Percentiles rank a stretch among this genome's conserved stretches.
Conservation (phyloP, 441 rosid species). For the Populus hybrid region DNA sequence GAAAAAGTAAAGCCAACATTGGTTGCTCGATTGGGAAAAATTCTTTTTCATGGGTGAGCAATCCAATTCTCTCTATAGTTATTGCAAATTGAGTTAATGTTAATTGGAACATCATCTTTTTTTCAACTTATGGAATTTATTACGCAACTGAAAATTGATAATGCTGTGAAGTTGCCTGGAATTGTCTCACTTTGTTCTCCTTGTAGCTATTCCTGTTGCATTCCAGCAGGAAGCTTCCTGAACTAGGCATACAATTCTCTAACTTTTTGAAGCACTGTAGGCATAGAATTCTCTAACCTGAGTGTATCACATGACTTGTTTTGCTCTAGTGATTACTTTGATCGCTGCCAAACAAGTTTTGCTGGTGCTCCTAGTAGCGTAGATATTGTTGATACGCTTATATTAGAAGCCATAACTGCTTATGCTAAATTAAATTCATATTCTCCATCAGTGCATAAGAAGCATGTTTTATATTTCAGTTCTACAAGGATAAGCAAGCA, state of each 20-base stretch:
- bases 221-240: background rate
- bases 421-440: no score
- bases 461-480: background rate
- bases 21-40: slow-evolving; percentile 53
- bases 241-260: background rate
- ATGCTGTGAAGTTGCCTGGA: background rate
- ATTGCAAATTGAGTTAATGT: background rate
- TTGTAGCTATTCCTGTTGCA: background rate
- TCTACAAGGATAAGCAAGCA: no score
- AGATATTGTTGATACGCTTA: background rate
- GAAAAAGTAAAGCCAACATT: slow-evolving; percentile 37
- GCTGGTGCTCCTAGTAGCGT: background rate
- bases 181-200: background rate
- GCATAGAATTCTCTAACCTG: background rate
- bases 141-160: no score
- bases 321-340: background rate
- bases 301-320: background rate
- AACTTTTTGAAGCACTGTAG: background rate
- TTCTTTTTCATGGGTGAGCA: slow-evolving; percentile 39
- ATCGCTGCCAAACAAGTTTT: background rate
- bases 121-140: no score
- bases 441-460: background rate
- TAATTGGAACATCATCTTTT: background rate
- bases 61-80: background rate
- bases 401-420: background rate